Evolutionary conservation across 2,329 filamentous ascomycete species (phyloP).

Genomic region (Alternaria metachromatica): DNA sequence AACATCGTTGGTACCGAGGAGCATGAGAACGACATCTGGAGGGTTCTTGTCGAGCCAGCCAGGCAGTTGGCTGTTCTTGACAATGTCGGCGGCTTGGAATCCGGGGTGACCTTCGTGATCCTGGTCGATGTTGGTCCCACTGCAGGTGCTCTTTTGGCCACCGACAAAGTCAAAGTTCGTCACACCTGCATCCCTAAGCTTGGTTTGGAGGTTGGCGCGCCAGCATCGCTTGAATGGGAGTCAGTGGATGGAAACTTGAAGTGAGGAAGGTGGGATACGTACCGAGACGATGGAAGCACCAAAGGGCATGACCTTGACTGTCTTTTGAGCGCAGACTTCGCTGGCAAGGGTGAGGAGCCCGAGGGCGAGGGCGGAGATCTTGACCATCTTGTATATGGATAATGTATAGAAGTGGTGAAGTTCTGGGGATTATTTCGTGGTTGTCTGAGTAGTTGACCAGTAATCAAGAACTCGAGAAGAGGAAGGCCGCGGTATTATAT

Average conservation of each 20-base stretch:
- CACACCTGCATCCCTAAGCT: conserved; percentile 30
- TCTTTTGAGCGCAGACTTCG: conserved; percentile 27
- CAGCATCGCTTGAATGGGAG: conserved; percentile 39
- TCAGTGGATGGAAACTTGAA: conserved; percentile 8
- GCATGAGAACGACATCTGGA: conserved; percentile 56
- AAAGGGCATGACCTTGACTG: conserved; percentile 46
- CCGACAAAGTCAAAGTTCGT: conserved; percentile 48
- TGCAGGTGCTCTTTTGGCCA: conserved; percentile 43
- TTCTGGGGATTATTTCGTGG: neutral
- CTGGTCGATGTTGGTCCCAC: conserved; percentile 51
- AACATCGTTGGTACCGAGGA: conserved; percentile 55
- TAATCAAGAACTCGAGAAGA: neutral
- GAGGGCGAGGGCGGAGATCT: conserved; percentile 23
- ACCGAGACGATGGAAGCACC: conserved; percentile 46
- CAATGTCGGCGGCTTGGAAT: conserved; percentile 50
- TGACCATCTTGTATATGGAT: conserved; percentile 26
- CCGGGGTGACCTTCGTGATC: conserved; percentile 57
- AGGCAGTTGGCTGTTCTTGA: conserved; percentile 47
- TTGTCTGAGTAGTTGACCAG: neutral
- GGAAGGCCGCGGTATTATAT: neutral
- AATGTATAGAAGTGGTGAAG: neutral
- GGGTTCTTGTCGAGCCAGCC: conserved; percentile 49
- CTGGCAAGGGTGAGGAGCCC: conserved; percentile 30
- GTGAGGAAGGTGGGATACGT: conserved; percentile 7
- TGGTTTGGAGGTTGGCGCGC: conserved; percentile 43